Base-by-base conservation (phyloP, 192 early-diverging fungal species). In the Pecoramyces ruminantium region DNA sequence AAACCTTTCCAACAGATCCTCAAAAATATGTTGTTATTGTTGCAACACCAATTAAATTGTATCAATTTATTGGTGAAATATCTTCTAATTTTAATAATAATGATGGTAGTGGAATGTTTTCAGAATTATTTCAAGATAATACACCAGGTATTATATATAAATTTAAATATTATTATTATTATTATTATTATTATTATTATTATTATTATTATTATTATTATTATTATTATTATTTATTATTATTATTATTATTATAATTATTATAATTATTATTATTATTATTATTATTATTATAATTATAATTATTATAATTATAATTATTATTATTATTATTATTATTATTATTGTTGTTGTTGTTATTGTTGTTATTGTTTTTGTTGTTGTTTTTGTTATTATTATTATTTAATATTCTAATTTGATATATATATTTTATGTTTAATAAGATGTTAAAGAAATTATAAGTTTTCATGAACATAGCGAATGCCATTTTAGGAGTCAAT, bases 31-130 rank as follows among this genome's bases (percentile, higher is more conserved):
- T 94, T 30, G 91, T 98, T 2, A 84, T 97, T 77, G 88, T 93
- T 16, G 86, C 95, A 13, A 97, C 97, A 0, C 89, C 94, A 0
- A 95, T 89, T 0, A 90, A 93, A n/a, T 87, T 99, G 27, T 99
- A 99, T 84, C 96, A 97, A 82, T 93, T 97, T 77, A 88, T 98
- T 81, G 96, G 96, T 0, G 84, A 86, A 2, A 67, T 67, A n/a
- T 9, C 51, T n/a, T 67, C 25, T n/a, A 21, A 67, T 67, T 0
- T 6, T n/a, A 88, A 89, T 15, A 87, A 87, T 28, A 87, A 88
- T 29, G 90, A 89, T 29, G 88, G 88, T 27, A 82, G 81, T 29
- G 87, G 90, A 14, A 92, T 94, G 85, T 99, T 98, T 87, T 92
- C 91, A 38, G 83, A 84, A 12, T 83, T 99, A 77, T 94, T 99